Percentiles rank a stretch among this genome's conserved stretches.
Evolutionary conservation across 2,329 filamentous ascomycete species (phyloP).

Genomic region (Penicillium thymicola): DNA sequence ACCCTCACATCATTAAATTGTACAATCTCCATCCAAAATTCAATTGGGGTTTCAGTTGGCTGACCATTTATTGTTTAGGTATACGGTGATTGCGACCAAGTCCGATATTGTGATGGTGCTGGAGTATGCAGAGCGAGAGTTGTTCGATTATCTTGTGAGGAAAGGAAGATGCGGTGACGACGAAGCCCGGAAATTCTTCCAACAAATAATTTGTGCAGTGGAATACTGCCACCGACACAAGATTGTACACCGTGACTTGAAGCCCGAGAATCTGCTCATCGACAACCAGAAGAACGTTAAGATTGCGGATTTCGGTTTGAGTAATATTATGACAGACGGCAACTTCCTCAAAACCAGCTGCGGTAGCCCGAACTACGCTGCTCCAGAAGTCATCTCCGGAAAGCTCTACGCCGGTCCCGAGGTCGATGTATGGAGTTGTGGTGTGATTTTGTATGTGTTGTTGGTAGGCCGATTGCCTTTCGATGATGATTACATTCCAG

Average conservation of each 20-base stretch:
- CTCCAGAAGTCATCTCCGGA: constrained; percentile 94
- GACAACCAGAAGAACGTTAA: constrained; percentile 97
- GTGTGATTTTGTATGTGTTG: constrained; percentile 64
- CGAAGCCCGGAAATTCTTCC: constrained; percentile 95
- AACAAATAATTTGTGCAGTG: constrained; percentile 97
- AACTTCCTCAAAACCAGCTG: constrained; percentile 99
- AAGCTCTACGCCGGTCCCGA: constrained; percentile 97
- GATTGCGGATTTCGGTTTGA: constrained; percentile 97
- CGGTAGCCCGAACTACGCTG: constrained; percentile 96
- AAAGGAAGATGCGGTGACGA: constrained; percentile 87
- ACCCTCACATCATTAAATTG: constrained; percentile 99
- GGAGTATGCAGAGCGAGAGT: constrained; percentile 91
- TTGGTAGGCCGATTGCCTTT: constrained; percentile 75
- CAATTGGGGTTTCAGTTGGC: constrained; percentile 5
- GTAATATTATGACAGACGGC: constrained; percentile 99
- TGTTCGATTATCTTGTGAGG: constrained; percentile 97
- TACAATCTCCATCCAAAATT: constrained; percentile 46
- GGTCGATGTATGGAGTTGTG: constrained; percentile 80
- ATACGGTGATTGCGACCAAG: constrained; percentile 92
- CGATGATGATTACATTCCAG: constrained; percentile 97
- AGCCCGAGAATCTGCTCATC: constrained; percentile 92
- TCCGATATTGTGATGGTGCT: constrained; percentile 98
- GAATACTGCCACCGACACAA: constrained; percentile 99
- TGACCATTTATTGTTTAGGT: constrained; percentile 51
- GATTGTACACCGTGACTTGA: constrained; percentile 95